A percentile compares a stretch with the other conserved stretches of the same genome.
phyloP scores from a whole-genome alignment of 2,329 filamentous ascomycete species.

The Fusarium lyarnte region DNA sequence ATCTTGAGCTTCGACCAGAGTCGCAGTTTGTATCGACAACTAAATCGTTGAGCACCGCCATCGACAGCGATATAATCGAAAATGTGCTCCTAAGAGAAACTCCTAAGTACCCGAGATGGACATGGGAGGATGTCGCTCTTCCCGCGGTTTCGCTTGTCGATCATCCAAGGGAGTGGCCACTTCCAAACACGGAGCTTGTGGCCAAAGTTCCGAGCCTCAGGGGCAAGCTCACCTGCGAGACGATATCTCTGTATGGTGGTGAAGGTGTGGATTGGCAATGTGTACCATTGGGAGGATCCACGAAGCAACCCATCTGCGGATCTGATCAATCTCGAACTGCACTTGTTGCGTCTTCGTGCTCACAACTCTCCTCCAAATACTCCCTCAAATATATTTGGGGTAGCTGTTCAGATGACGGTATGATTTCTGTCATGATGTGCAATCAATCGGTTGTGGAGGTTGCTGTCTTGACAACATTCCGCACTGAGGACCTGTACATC shows the following conservation, averaged over 20 bases:
- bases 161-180: slow-evolving; percentile 31
- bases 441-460: slow-evolving; percentile 38
- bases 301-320: slow-evolving; percentile 31
- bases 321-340: slow-evolving; percentile 27
- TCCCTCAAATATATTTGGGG: slow-evolving; percentile 43
- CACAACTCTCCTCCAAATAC: slow-evolving; percentile 27
- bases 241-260: slow-evolving; percentile 22
- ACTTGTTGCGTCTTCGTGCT: slow-evolving; percentile 38
- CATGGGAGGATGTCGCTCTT: slow-evolving; percentile 40
- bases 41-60: slow-evolving; percentile 19
- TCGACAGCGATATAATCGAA: slow-evolving; percentile 28
- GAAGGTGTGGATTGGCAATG: slow-evolving; percentile 33
- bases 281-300: slow-evolving; percentile 21
- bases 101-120: slow-evolving; percentile 42
- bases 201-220: slow-evolving; percentile 31
- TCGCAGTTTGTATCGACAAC: slow-evolving; percentile 37
- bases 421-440: slow-evolving; percentile 39
- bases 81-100: slow-evolving; percentile 32
- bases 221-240: slow-evolving; percentile 37
- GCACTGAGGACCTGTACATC: slow-evolving; percentile 38
- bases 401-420: slow-evolving; percentile 29
- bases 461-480: slow-evolving; percentile 37
- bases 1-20: slow-evolving; percentile 35
- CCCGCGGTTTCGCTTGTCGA: slow-evolving; percentile 32
- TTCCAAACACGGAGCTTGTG: slow-evolving; percentile 38